Percentiles rank a stretch among this genome's conserved stretches.
Evolutionary conservation across 2,329 filamentous ascomycete species (phyloP).

Genomic region (Alternaria incomplexa): DNA sequence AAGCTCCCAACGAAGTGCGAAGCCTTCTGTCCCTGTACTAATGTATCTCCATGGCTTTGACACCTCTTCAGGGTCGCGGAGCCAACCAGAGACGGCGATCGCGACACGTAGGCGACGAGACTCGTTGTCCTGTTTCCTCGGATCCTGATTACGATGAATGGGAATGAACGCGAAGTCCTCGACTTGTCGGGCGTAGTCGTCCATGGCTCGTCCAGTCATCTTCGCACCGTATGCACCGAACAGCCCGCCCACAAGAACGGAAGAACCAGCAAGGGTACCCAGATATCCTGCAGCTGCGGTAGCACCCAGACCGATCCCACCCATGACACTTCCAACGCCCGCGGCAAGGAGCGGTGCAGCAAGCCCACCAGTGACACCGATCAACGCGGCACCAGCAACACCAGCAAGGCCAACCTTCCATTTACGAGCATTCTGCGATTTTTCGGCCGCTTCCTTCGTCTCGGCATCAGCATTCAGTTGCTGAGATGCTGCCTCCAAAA

Average conservation of each 20-base stretch:
- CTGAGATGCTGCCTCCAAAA: slow-evolving; percentile 73
- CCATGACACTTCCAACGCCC: slow-evolving; percentile 79
- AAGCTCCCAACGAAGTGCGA: slow-evolving; percentile 83
- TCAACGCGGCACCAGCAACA: slow-evolving; percentile 84
- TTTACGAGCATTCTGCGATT: slow-evolving; percentile 68
- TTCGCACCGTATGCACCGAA: slow-evolving; percentile 91
- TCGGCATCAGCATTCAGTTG: slow-evolving; percentile 80
- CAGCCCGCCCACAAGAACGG: slow-evolving; percentile 78
- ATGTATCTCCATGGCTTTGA: slow-evolving; percentile 79
- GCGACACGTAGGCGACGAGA: slow-evolving; percentile 71
- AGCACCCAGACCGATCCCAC: slow-evolving; percentile 75
- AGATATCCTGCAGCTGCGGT: slow-evolving; percentile 79
- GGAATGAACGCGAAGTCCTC: slow-evolving; percentile 88
- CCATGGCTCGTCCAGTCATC: slow-evolving; percentile 85
- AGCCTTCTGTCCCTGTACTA: slow-evolving; percentile 75
- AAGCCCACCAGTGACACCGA: slow-evolving; percentile 81
- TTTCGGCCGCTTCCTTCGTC: slow-evolving; percentile 72
- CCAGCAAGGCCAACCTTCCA: slow-evolving; percentile 88
- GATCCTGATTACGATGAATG: slow-evolving; percentile 56
- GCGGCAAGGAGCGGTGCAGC: slow-evolving; percentile 78
- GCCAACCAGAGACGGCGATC: slow-evolving; percentile 82
- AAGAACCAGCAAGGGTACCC: slow-evolving; percentile 79
- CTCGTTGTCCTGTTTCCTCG: slow-evolving; percentile 57
- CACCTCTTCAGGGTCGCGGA: slow-evolving; percentile 74
- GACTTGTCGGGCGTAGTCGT: slow-evolving; percentile 84